Conservation (phyloP, 202 grass and related monocot genomes). For the Elaeis oleifera region DNA sequence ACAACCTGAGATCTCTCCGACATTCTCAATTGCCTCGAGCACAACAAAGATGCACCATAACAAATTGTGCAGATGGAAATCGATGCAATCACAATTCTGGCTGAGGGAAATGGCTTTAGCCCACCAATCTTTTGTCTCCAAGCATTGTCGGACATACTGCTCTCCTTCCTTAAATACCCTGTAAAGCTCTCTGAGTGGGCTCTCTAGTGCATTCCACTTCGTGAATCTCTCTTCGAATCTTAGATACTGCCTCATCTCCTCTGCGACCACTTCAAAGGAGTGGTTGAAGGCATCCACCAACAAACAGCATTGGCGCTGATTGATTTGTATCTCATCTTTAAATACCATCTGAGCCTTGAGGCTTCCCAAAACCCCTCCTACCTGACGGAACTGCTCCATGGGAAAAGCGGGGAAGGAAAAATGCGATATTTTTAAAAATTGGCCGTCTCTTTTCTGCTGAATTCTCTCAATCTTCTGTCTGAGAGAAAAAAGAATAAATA, state of each 20-base stretch:
- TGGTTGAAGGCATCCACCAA: conserved; percentile 12
- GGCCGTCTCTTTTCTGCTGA: too few relatives aligned
- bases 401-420: background rate
- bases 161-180: conserved; percentile 16
- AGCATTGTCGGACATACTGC: conserved; percentile 16
- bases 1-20: conserved; percentile 1
- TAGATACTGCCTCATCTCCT: conserved; percentile 8
- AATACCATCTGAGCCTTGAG: conserved; percentile 21
- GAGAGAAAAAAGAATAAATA: too few relatives aligned
- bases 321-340: conserved; percentile 16
- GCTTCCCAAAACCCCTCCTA: conserved; percentile 18
- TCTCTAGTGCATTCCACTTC: conserved; percentile 12
- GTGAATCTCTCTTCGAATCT: conserved; percentile 12
- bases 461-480: too few relatives aligned
- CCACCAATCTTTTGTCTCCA: conserved; percentile 25
- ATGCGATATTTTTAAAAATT: too few relatives aligned
- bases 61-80: conserved; percentile 24
- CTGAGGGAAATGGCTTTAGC: conserved; percentile 17
- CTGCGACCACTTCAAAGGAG: conserved; percentile 13
- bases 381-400: conserved; percentile 28
- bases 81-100: conserved; percentile 15
- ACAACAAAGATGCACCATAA: conserved; percentile 17
- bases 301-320: conserved; percentile 18
- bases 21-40: conserved; percentile 24
- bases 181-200: conserved; percentile 15